Evolutionary conservation across 2,329 filamentous ascomycete genomes (phyloP), one percentile per base, ranked within the genome.

Genomic region (Pestalotiopsis sp.): DNA sequence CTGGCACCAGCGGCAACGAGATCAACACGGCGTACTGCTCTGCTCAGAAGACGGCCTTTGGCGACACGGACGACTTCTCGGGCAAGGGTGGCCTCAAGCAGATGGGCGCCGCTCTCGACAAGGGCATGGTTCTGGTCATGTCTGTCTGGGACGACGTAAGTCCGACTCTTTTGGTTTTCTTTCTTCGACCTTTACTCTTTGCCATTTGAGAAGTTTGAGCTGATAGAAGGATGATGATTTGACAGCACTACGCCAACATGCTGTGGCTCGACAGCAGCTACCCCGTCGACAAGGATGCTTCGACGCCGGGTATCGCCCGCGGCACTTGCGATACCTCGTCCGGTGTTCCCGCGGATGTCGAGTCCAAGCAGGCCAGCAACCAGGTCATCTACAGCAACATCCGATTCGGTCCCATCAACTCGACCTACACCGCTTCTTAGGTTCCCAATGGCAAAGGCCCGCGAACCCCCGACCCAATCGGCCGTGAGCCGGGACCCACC

Each of bases 91-190:
- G 88, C 17, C 75, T 90, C 69, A 77, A 80, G 9, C 78, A 77
- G 38, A 89, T 91, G 84, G 82, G 83, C 71, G 75, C 82, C 9
- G 87, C 86, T 23, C 77, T 90, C 61, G 78, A 78, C 5, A 75
- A 82, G 64, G 87, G 86, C 56, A 89, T 90, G 86, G 89, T 90
- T 41, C 82, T 91, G 14, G 87, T 90, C 73, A 83, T 90, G 83
- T 84, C 81, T 31, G 79, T 88, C 69, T 88, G 86, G 86, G 88
- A 89, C 74, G 89, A 91, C 79, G 73, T 74, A 59, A 74, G 73
- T 38, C 20, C 14, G 17, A 6, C n/a, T 11, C 5, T 49, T 39
- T 80, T 39, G 13, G 12, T 83, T 82, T 68, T 88, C 11, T 13
- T 4, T n/a, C 11, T 9, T 2, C 25, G 20, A 11, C 23, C 11